Evolutionary conservation across 495 filamentous ascomycete species (phyloP).

Genomic region (Beverwykella pulmonaria): DNA sequence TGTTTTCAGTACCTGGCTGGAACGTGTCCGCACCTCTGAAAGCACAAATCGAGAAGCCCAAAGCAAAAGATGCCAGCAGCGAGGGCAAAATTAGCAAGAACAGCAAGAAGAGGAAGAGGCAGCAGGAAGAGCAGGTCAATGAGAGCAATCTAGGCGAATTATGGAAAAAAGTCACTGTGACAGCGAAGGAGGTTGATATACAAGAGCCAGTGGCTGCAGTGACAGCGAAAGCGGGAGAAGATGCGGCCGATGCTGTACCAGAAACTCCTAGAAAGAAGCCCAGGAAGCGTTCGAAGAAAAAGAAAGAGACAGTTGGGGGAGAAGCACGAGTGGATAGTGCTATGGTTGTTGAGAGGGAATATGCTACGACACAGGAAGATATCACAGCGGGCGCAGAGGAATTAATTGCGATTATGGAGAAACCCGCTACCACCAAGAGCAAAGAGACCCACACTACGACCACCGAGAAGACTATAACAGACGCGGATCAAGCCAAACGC

Average conservation of each 20-base stretch:
- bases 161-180: constrained; percentile 13
- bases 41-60: constrained; percentile 58
- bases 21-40: constrained; percentile 73
- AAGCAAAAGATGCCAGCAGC: constrained; percentile 59
- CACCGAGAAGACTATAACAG: constrained; percentile 38
- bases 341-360: constrained; percentile 4
- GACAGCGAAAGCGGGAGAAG: background rate
- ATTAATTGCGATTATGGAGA: constrained; percentile 33
- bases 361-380: constrained; percentile 12
- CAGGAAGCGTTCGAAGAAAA: constrained; percentile 45
- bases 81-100: constrained; percentile 56
- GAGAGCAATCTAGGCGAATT: constrained; percentile 57
- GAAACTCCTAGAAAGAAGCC: constrained; percentile 12
- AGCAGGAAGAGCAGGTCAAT: constrained; percentile 63
- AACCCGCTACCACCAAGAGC: constrained; percentile 32
- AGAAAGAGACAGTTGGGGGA: constrained; percentile 44
- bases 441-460: constrained; percentile 12
- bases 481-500: constrained; percentile 8
- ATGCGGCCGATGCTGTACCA: constrained; percentile 1
- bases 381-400: background rate
- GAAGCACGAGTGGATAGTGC: constrained; percentile 39
- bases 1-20: constrained; percentile 96
- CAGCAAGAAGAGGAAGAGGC: constrained; percentile 24
- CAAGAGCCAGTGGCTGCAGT: constrained; percentile 27
- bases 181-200: background rate